phyloP scores from a whole-genome alignment of 306 rosid genomes.

The Luffa acutangula region DNA sequence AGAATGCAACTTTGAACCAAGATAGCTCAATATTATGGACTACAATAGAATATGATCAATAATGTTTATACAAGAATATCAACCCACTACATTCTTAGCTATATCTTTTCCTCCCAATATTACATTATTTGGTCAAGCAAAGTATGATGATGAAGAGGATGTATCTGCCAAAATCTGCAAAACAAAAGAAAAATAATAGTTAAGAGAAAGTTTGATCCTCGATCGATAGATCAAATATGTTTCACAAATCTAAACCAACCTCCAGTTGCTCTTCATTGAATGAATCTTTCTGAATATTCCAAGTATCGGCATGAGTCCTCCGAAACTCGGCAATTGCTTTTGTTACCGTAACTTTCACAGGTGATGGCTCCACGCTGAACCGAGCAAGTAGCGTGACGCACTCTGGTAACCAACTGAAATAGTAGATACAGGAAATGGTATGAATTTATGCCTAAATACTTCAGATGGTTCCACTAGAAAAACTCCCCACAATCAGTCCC shows the following conservation, averaged over 20 bases:
- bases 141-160: conserved; percentile 88
- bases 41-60: background rate
- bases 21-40: background rate
- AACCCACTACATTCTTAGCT: conserved; percentile 25
- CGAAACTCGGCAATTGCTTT: conserved; percentile 98
- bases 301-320: conserved; percentile 96
- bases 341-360: conserved; percentile 87
- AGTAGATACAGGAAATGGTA: background rate
- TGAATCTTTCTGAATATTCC: conserved; percentile 89
- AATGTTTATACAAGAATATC: conserved; percentile 15
- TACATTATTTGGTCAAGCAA: conserved; percentile 53
- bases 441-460: background rate
- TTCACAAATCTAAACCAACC: conserved; percentile 18
- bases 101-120: conserved; percentile 23
- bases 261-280: conserved; percentile 95
- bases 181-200: background rate
- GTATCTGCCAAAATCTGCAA: conserved; percentile 95
- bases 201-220: background rate
- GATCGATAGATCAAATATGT: background rate
- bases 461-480: background rate
- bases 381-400: conserved; percentile 88
- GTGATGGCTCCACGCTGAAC: conserved; percentile 82
- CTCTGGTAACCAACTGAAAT: conserved; percentile 86
- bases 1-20: background rate
- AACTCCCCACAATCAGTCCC: background rate